Base-by-base conservation (phyloP, 2,329 filamentous ascomycete species). In the Nemania abortiva region DNA sequence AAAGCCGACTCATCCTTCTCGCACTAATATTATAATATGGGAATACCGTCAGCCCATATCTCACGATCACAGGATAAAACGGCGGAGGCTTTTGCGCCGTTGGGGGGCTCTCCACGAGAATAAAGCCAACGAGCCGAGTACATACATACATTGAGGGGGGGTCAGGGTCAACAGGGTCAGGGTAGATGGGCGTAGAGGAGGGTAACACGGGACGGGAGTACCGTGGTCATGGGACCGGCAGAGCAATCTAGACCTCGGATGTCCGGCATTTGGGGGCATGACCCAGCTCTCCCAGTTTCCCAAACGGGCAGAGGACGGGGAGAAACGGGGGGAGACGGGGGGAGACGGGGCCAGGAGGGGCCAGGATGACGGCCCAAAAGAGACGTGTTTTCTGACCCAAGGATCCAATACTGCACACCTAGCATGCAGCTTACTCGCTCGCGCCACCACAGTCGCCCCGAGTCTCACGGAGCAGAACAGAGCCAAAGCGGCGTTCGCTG, bases 211-310 rank as follows among this genome's bases (percentile, higher is more conserved):
- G 49, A 55, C 39, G 66, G 56, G 52, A 57, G 54, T 66, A 63
- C 66, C 63, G 50, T 50, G 54, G 63, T 69, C 69, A 69, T 63
- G 67, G 66, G 66, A 69, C 57, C 63, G 66, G 59, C 52, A 59
- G 69, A 69, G 61, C 31, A 47, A 62, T 62, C 69, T 56, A 66
- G 69, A 52, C 69, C 54, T 62, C 24, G 63, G 54, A 6, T 18
- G 45, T 22, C 59, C 65, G 69, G 69, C 61, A 63, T 63, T 60
- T 55, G 54, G 56, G 57, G 64, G 55, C 47, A 50, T 10, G 45
- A 6, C 39, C 22, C 9, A 1, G 10, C 31, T 49, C 34, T 3
- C n/a, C 54, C 50, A 31, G 22, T 57, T 37, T 27, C 66, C 62
- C 24, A 66, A 70, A 56, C 7, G 22, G 62, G 55, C 50, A 20